Evolutionary conservation across 306 rosid genomes (phyloP).

Genomic region (Pyrus communis): DNA sequence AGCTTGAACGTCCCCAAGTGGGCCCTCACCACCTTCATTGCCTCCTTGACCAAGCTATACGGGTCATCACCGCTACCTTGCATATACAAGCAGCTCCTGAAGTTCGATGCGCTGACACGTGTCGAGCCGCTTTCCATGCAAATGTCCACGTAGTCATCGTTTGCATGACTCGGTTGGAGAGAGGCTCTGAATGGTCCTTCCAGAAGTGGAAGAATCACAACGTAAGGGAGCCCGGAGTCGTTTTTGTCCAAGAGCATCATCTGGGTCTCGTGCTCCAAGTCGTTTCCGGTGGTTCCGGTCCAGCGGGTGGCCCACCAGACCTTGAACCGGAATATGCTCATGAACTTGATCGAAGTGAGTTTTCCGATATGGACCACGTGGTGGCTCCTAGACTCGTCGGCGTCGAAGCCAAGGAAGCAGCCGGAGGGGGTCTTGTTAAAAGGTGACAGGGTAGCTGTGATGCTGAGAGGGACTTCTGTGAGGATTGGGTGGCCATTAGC

Average conservation of each 20-base stretch:
- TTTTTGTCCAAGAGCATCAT: constrained; percentile 39
- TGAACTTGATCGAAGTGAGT: constrained; percentile 37
- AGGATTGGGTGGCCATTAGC: constrained; percentile 52
- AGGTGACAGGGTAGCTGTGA: constrained; percentile 32
- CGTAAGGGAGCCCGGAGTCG: constrained; percentile 35
- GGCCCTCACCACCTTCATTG: constrained; percentile 27
- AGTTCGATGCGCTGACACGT: constrained; percentile 26
- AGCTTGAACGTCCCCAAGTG: constrained; percentile 55
- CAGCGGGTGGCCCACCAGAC: constrained; percentile 79
- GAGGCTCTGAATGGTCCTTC: constrained; percentile 55
- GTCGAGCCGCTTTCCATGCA: constrained; percentile 73
- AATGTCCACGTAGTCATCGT: constrained; percentile 27
- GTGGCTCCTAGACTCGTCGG: constrained; percentile 26
- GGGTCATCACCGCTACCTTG: constrained; percentile 53
- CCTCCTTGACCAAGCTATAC: constrained; percentile 33
- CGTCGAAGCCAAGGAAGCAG: constrained; percentile 52
- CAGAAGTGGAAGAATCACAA: constrained; percentile 50
- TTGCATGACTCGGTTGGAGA: constrained; percentile 26
- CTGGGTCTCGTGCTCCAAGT: constrained; percentile 56
- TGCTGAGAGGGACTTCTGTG: constrained; percentile 41
- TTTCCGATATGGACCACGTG: constrained; percentile 43
- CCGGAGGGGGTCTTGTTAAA: constrained; percentile 15
- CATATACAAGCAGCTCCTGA: constrained; percentile 45
- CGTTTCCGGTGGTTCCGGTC: constrained; percentile 38
- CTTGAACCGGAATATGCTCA: constrained; percentile 63